Base-by-base conservation (phyloP, 352 stramenopile genomes). In the Phytophthora pisi region DNA sequence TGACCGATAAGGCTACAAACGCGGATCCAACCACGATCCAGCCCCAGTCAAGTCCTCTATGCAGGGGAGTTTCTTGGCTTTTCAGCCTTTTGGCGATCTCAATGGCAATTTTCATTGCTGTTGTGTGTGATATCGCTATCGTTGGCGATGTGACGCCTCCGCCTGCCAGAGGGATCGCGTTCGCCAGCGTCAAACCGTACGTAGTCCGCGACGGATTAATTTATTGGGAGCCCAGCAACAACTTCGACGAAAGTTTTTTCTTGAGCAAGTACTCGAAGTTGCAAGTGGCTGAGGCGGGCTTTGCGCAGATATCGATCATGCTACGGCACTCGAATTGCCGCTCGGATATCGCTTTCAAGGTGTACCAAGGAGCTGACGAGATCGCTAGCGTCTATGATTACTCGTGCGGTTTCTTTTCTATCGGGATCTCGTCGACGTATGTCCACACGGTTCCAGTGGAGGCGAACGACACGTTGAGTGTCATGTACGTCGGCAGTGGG, bases 301-400 rank as follows among this genome's bases (percentile, higher is more conserved):
- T 68, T 2, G 43, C 34, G n/a, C 61, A 68, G 3, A 36, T 64
- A 8, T 57, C 49, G n/a, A 56, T 70, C 42, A 15, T 26, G 23
- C 38, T 70, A 23, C 62, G 38, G 2, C 47, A 70, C 55, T 70
- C 54, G 6, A 70, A 68, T 15, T 65, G 58, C 23, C 30, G 7
- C 18, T 60, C 54, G 1, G 20, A 56, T n/a, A 51, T 70, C 28
- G 55, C 40, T 23, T 65, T 70, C 20, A 64, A 56, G 31, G 55
- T 70, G 11, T 65, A 65, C n/a, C 18, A 47, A 20, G 20, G 40
- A 13, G 24, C 5, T 10, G 24, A 10, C 1, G 55, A 70, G 15
- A 26, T 65, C 1, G n/a, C 40, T 11, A 51, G 36, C 24, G 55
- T 65, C 11, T 55, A 54, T 5, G 62, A 70, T n/a, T 65, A 65